Conservation (phyloP, 768 basidiomycete species). For the Pulveroboletus sp. region DNA sequence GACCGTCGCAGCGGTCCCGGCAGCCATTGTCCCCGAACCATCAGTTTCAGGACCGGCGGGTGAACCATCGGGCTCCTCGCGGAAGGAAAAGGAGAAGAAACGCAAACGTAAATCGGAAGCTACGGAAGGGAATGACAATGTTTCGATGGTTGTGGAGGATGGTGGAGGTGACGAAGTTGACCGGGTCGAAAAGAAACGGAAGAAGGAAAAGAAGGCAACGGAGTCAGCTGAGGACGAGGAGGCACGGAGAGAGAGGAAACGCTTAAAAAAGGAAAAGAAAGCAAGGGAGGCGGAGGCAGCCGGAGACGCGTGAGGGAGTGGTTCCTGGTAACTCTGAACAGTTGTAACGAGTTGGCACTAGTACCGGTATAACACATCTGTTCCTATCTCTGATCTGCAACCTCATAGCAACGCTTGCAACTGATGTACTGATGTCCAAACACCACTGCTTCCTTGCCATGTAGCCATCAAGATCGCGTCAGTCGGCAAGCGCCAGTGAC, state of each 20-base stretch:
- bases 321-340: not conserved
- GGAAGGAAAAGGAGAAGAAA: slow-evolving; percentile 73
- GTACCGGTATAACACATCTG: slow-evolving; percentile 1
- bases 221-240: slow-evolving; percentile 50
- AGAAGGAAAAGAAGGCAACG: slow-evolving; percentile 56
- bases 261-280: slow-evolving; percentile 68
- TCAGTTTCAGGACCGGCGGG: slow-evolving; percentile 31
- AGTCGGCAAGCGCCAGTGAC: slow-evolving; percentile 7
- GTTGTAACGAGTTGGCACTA: not conserved
- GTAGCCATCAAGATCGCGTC: slow-evolving; percentile 12
- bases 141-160: slow-evolving; percentile 37
- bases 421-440: slow-evolving; percentile 4
- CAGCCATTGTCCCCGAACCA: slow-evolving; percentile 20
- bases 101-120: slow-evolving; percentile 75
- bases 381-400: slow-evolving; percentile 14
- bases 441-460: slow-evolving; percentile 3
- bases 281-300: slow-evolving; percentile 45
- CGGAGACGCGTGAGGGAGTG: slow-evolving; percentile 18
- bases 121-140: slow-evolving; percentile 39
- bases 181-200: slow-evolving; percentile 53
- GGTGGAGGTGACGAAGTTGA: slow-evolving; percentile 43
- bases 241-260: slow-evolving; percentile 58
- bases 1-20: slow-evolving; percentile 19
- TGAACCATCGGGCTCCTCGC: slow-evolving; percentile 32
- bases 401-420: not conserved